Evolutionary conservation across 768 basidiomycete genomes (phyloP), one percentile per base, ranked within the genome.

Genomic region (Agaricus blazei): DNA sequence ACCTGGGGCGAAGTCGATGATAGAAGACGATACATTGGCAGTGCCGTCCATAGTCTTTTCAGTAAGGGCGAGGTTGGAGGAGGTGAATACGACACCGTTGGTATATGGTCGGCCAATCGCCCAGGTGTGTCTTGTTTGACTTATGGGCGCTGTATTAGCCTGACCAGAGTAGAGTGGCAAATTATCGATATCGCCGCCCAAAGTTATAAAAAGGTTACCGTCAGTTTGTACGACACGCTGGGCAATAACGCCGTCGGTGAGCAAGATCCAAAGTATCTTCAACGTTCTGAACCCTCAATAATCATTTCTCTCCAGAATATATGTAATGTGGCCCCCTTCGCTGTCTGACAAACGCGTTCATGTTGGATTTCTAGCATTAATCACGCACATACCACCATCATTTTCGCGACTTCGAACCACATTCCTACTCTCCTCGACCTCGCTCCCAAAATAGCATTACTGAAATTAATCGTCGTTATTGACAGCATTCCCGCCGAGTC

Each of bases 211-310:
- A 85, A 90, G 66, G 87, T 96, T 37, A 81, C 85, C 5, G 93
- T 97, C 59, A 87, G 87, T 64, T 74, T 99, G 58, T 99, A 99
- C 70, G 94, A 98, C 65, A 98, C 95, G 0, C 75, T 98, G 44
- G 97, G 97, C 11, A 85, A 84, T 59, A 88, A 93, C 64, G 87
- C 91, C 48, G 91, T 94, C 56, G 91, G 91, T 90, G 19, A 19
- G 19, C 19, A 62, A 68, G 88, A 36, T 5, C 40, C 37, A 31
- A 19, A 19, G 5, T 40, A 7, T 43, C 58, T 31, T 56, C n/a
- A 44, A 3, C 15, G 42, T 8, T 28, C 49, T 34, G 44, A 37
- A 9, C 26, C 37, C 24, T n/a, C 14, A 40, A 31, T 15, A 15
- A 40, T 54, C 19, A 26, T 48, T 24, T 54, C 43, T 55, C 46